Base-by-base conservation (phyloP, 2,329 filamentous ascomycete genomes). In the Sclerotiophoma versabilis region DNA sequence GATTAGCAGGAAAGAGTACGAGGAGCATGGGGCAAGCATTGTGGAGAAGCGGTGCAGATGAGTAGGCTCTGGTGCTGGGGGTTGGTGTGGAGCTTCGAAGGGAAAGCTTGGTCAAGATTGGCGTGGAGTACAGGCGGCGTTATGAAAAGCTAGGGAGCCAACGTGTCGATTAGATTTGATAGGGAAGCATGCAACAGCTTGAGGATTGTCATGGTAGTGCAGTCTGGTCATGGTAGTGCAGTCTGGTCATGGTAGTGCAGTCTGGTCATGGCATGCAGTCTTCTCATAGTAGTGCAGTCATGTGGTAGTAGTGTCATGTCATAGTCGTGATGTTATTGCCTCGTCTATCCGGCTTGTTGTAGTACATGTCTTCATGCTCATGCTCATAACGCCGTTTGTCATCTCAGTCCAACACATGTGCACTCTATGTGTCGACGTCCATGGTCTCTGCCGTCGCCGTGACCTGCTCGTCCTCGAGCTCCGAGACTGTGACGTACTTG, bases 41-140 rank as follows among this genome's bases (percentile, higher is more conserved):
- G 91, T 98, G 37, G 93, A 98, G 82, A 97, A 96, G 85, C 84
- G 93, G 68, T 98, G 93, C 84, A 96, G 96, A 80, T 98, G 50
- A 45, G 20, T 20, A n/a, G 17, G 25, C n/a, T n/a, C n/a, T n/a
- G n/a, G 27, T 7, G 17, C 17, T 14, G 20, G 17, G 5, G 26
- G 36, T 2, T 3, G 26, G 12, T 15, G 33, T 8, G n/a, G 15
- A n/a, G 22, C 12, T 9, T 8, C 5, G 7, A 7, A 32, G 12
- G n/a, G 32, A 34, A 17, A 15, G 4, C 19, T 34, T 34, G 32
- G 15, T 15, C 29, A 34, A 17, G 32, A 17, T 44, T 22, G 19
- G 45, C 45, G 26, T 19, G 45, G 34, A 48, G 45, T 48, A 39
- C 12, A 19, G 29, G 12, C 22, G 36, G 36, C 36, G 36, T 38